phyloP scores from a whole-genome alignment of 169 alveolate genomes.

The Plasmodium yoelii region DNA sequence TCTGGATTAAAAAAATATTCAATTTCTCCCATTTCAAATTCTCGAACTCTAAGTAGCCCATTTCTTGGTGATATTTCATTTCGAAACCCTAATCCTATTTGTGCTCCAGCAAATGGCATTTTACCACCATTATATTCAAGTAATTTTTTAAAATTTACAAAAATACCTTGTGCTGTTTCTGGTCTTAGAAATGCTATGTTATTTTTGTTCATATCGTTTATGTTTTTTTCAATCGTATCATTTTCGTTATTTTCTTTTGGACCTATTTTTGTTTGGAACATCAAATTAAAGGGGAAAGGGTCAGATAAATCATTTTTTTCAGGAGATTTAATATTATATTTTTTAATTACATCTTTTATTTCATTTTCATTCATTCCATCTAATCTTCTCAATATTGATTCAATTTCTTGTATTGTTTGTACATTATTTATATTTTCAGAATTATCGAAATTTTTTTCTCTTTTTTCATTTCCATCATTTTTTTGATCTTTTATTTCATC shows the following conservation, averaged over 20 bases:
- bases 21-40: constrained; percentile 98
- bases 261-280: constrained; percentile 97
- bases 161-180: constrained; percentile 99
- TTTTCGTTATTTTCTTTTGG: constrained; percentile 87
- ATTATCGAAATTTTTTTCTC: constrained; percentile 14
- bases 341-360: constrained; percentile 86
- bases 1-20: constrained; percentile 98
- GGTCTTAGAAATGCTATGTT: constrained; percentile 95
- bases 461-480: constrained; percentile 33
- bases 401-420: constrained; percentile 85
- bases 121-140: constrained; percentile 95
- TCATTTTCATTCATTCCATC: constrained; percentile 90
- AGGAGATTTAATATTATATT: constrained; percentile 91
- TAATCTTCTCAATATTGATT: constrained; percentile 82
- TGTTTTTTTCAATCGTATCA: neutral
- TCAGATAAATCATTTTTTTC: constrained; percentile 93
- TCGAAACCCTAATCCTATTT: constrained; percentile 97
- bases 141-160: constrained; percentile 95
- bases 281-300: constrained; percentile 96
- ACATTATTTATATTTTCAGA: constrained; percentile 52
- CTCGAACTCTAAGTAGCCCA: constrained; percentile 97
- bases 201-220: constrained; percentile 11
- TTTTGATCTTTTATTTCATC: constrained; percentile 9
- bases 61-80: constrained; percentile 98
- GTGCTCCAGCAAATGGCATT: constrained; percentile 98